Evolutionary conservation across 2,329 filamentous ascomycete genomes (phyloP), one percentile per base, ranked within the genome.

Genomic region (Iodosphaeria phyllophila): DNA sequence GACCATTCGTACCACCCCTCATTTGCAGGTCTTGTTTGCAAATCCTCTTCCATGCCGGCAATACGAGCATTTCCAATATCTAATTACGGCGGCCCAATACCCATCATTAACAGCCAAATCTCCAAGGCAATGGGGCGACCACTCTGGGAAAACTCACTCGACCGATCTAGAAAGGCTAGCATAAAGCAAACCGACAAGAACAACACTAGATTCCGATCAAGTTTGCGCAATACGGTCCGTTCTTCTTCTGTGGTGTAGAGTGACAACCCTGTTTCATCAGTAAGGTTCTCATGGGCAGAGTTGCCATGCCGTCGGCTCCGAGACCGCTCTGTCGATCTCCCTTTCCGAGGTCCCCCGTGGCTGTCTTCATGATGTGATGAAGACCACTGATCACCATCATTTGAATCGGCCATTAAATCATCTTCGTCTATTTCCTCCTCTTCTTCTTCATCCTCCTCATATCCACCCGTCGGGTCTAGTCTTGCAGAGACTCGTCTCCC

Each of bases 141-240:
- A n/a, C n/a, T n/a, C n/a, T n/a, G 15, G 9, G 22, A 28, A 13
- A 29, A 53, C 60, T 32, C 55, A 83, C 79, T 92, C 11, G 78
- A 84, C 35, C 83, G 64, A 47, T 92, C 83, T 35, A 92, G 51
- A 43, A 92, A 92, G 33, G 73, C 76, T 32, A 92, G 56, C 58
- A 91, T 64, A 44, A 89, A 93, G 8, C 92, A 58, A 30, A 86
- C 45, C 8, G 79, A 76, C 33, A 92, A 62, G 43, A 92, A 91
- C 1, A 78, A 46, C 5, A 92, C 79, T 26, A 93, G 60, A 34
- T 63, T 67, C 28, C 67, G 59, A 45, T 92, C 83, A 36, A 92
- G 69, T 50, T 78, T 83, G 40, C 58, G 60, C 28, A 83, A 58
- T 6, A 91, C 72, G 4, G 58, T 54, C 13, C 46, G 52, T 42